phyloP scores from a whole-genome alignment of 192 early-diverging fungal species.

The Backusella morwellensis region DNA sequence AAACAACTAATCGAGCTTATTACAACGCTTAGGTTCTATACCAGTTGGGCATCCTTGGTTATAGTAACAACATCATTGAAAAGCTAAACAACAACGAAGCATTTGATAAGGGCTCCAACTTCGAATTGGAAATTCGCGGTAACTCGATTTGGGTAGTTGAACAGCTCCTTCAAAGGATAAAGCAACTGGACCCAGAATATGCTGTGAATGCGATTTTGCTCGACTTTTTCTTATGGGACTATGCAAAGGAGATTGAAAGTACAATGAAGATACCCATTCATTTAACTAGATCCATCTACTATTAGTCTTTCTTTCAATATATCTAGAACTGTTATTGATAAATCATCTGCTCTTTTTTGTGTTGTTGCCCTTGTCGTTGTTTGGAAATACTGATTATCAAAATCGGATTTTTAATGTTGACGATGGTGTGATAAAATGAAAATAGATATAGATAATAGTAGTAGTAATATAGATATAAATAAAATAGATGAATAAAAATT shows the following conservation, averaged over 20 bases:
- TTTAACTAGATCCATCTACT: slow-evolving; percentile 43
- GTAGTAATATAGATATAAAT: neutral
- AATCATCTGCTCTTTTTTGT: neutral
- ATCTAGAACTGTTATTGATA: neutral
- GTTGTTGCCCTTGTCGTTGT: neutral
- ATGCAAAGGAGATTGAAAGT: slow-evolving; percentile 64
- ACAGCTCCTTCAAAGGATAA: slow-evolving; percentile 29
- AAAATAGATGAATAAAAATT: neutral
- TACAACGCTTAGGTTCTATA: slow-evolving; percentile 52
- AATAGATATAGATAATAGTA: neutral
- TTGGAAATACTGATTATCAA: neutral
- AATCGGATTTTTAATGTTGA: neutral
- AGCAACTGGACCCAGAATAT: neutral
- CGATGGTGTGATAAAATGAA: neutral
- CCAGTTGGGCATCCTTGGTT: slow-evolving; percentile 66
- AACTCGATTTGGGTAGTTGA: slow-evolving; percentile 83
- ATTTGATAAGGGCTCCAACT: slow-evolving; percentile 56
- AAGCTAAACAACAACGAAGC: slow-evolving; percentile 40
- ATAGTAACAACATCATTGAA: slow-evolving; percentile 55
- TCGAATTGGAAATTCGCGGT: slow-evolving; percentile 81
- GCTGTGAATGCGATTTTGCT: slow-evolving; percentile 73
- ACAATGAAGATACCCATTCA: slow-evolving; percentile 64
- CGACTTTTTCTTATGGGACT: slow-evolving; percentile 92
- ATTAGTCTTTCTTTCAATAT: slow-evolving; percentile 48
- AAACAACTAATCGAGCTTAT: neutral